A percentile compares a stretch with the other conserved stretches of the same genome.
phyloP scores from a whole-genome alignment of 2,329 filamentous ascomycete species.

The Magnaporthiopsis incrustans region DNA sequence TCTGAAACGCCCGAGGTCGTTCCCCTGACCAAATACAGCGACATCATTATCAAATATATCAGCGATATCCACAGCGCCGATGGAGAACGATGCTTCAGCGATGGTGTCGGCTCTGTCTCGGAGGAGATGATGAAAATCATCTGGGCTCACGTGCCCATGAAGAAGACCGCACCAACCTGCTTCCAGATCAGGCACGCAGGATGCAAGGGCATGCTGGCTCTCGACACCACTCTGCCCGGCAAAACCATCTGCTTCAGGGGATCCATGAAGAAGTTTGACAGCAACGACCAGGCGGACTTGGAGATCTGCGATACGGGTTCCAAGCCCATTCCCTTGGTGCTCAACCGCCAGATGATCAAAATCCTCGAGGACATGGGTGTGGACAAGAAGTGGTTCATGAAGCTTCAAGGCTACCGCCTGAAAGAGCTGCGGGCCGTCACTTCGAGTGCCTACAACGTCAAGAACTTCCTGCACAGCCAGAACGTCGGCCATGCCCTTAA shows the following conservation, averaged over 20 bases:
- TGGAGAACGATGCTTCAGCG: slow-evolving; percentile 59
- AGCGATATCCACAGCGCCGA: slow-evolving; percentile 42
- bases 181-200: slow-evolving; percentile 70
- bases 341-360: slow-evolving; percentile 79
- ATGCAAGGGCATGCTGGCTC: slow-evolving; percentile 69
- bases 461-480: slow-evolving; percentile 56
- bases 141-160: slow-evolving; percentile 43
- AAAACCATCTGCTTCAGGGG: slow-evolving; percentile 52
- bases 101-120: slow-evolving; percentile 73
- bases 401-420: slow-evolving; percentile 57
- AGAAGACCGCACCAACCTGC: slow-evolving; percentile 47
- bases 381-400: slow-evolving; percentile 47
- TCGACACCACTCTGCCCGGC: slow-evolving; percentile 55
- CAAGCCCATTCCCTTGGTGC: slow-evolving; percentile 57
- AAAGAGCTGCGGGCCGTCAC: slow-evolving; percentile 51
- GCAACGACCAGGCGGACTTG: slow-evolving; percentile 43
- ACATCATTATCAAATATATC: slow-evolving; percentile 28
- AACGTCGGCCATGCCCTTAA: slow-evolving; percentile 52
- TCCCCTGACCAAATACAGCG: slow-evolving; percentile 28
- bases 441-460: slow-evolving; percentile 50
- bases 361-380: slow-evolving; percentile 74
- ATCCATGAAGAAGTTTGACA: slow-evolving; percentile 76
- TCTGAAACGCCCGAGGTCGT: slow-evolving; percentile 65
- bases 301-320: slow-evolving; percentile 66
- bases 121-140: slow-evolving; percentile 48